Conservation (phyloP, 139 green algal species). For the Closterium sp. region DNA sequence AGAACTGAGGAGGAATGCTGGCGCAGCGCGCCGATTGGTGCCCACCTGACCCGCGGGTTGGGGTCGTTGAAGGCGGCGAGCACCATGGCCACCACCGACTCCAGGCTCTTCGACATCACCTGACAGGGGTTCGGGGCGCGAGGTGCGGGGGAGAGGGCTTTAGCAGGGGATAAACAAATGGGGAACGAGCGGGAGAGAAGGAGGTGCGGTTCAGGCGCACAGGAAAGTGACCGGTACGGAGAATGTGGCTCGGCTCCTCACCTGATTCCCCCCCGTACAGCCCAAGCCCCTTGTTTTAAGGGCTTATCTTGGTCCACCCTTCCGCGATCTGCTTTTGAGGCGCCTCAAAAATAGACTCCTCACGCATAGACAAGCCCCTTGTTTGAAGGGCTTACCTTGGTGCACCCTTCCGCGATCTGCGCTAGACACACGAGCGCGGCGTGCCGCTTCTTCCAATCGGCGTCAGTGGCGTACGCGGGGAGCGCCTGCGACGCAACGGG, state of each 20-base stretch:
- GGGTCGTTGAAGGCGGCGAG: slow-evolving; percentile 48
- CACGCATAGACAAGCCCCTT: too few species aligned
- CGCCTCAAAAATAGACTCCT: too few species aligned
- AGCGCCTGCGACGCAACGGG: slow-evolving; percentile 75
- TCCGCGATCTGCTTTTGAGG: slow-evolving; percentile 98
- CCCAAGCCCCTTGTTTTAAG: too few species aligned
- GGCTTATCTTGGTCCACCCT: slow-evolving; percentile 84
- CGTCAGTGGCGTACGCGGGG: slow-evolving; percentile 68
- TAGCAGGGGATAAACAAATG: background rate
- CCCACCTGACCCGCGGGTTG: slow-evolving; percentile 85
- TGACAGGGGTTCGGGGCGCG: background rate
- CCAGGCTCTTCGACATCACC: slow-evolving; percentile 64
- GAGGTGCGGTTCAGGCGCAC: too few species aligned
- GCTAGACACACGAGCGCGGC: slow-evolving; percentile 82
- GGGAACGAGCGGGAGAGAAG: too few species aligned
- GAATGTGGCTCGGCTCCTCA: too few species aligned
- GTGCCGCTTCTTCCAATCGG: slow-evolving; percentile 88
- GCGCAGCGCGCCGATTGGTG: slow-evolving; percentile 88
- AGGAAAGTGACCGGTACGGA: too few species aligned
- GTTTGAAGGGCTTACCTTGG: slow-evolving; percentile 64
- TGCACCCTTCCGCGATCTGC: slow-evolving; percentile 96
- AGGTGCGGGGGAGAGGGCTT: background rate
- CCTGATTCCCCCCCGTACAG: too few species aligned
- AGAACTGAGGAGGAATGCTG: too few species aligned
- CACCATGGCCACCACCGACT: slow-evolving; percentile 76